These are phyloP conservation scores for Byssoonygena ceratinophila DNA, from an alignment of 2,329 filamentous ascomycete species.

Conservation along the genomic window DNA sequence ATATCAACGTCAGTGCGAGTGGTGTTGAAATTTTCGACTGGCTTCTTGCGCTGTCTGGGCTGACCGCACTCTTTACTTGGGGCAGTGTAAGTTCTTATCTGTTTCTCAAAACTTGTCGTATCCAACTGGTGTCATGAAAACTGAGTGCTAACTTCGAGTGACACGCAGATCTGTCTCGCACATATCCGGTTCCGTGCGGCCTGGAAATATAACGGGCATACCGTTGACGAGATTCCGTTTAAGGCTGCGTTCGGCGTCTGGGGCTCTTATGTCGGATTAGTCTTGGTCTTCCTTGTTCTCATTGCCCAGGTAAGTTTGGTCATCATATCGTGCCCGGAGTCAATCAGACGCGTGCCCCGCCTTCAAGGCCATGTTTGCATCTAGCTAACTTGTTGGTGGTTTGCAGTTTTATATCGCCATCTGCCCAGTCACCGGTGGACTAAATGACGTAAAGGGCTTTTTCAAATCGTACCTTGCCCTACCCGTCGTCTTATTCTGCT, in stretches of 20 bases:
- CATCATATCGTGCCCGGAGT: not conserved
- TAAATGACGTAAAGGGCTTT: constrained; percentile 20
- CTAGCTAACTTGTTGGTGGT: not conserved
- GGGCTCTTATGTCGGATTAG: constrained; percentile 52
- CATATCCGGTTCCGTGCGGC: constrained; percentile 59
- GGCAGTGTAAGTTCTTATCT: constrained; percentile 32
- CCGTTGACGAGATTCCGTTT: constrained; percentile 54
- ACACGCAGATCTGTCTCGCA: constrained; percentile 45
- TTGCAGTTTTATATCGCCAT: constrained; percentile 24
- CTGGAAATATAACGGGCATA: constrained; percentile 48
- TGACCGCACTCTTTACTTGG: constrained; percentile 59
- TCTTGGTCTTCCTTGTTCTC: constrained; percentile 44
- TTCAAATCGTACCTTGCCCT: constrained; percentile 26
- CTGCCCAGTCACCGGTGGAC: constrained; percentile 17
- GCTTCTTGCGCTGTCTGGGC: constrained; percentile 54
- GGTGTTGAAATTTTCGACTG: constrained; percentile 51
- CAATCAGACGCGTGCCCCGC: no score
- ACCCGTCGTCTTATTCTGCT: constrained; percentile 37
- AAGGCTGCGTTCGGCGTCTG: constrained; percentile 46
- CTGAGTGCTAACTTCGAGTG: not conserved
- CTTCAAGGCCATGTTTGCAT: not conserved
- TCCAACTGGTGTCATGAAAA: not conserved
- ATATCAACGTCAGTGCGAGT: constrained; percentile 32
- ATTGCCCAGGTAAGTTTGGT: constrained; percentile 39
- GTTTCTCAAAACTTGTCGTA: not conserved